Base-by-base conservation (phyloP, 108 stramenopile genomes). In the Discostella pseudostelligera region DNA sequence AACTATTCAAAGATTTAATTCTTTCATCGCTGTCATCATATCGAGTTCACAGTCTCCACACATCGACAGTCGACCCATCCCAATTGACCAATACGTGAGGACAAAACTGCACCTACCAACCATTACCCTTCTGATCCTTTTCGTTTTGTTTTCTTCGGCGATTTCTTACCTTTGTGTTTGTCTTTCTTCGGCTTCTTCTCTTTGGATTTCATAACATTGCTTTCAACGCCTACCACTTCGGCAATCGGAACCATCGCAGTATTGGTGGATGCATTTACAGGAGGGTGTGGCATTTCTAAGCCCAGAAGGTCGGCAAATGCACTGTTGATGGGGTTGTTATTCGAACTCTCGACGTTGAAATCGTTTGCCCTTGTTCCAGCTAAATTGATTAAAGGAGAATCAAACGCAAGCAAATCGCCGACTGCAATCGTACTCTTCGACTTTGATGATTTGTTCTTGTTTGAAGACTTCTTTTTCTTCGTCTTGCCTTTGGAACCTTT, bases 251-350 rank as follows among this genome's bases (percentile, higher is more conserved):
- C 20, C 8, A n/a, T n/a, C n/a, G n/a, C n/a, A n/a, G 24, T 10
- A 11, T 19, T 5, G 20, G 22, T 65, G 8, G 51, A 58, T 57
- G 32, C 29, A 1, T 37, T 48, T 0, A 39, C 10, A 22, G 64
- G 42, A 43, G 32, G 32, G 20, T 32, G 71, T 9, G 37, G 60
- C 72, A 59, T 78, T 46, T 62, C 62, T 39, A 93, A 65, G 0
- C 83, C 84, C 10, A 90, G 67, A 17, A 93, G 71, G 72, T 88
- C 92, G 49, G 87, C 92, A 69, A 93, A 93, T 45, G 87, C 87
- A 61, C 56, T 72, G 62, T 73, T 78, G 42, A 87, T 81, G 3
- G 85, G 56, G 61, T 82, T 84, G 25, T 17, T 37, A 17, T 45
- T 45, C 53, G 62, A 54, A 44, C 40, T 49, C 13, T 28, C 25